Percentiles rank a stretch among this genome's conserved stretches.
Evolutionary conservation across 2,329 filamentous ascomycete genomes (phyloP).

Genomic region (Pestalotiopsis fici): DNA sequence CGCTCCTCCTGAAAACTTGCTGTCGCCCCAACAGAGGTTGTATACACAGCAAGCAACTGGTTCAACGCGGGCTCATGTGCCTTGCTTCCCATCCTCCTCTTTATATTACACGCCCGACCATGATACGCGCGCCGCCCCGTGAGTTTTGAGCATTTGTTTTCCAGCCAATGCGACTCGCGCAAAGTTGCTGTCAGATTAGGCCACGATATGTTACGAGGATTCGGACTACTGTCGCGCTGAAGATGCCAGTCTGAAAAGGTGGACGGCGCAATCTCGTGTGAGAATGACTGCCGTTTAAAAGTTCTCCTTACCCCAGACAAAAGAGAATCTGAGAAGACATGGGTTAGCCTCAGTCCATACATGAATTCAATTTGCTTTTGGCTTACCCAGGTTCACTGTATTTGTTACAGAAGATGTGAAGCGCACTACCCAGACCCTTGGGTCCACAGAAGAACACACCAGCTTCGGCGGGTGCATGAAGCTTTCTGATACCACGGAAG

Average conservation of each 20-base stretch:
- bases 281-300: constrained; percentile 43
- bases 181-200: not conserved
- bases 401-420: constrained; percentile 86
- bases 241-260: not conserved
- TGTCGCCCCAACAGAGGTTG: not conserved
- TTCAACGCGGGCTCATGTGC: not conserved
- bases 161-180: not conserved
- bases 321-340: constrained; percentile 52
- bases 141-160: not conserved
- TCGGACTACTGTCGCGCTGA: not conserved
- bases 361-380: not conserved
- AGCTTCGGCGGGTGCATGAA: constrained; percentile 71
- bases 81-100: not conserved
- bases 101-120: not conserved
- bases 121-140: not conserved
- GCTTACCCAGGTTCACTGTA: constrained; percentile 79
- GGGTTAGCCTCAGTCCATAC: not conserved
- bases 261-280: not conserved
- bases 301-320: constrained; percentile 71
- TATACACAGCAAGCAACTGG: not conserved
- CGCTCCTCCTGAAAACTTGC: not conserved
- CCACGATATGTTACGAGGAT: not conserved
- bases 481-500: constrained; percentile 79
- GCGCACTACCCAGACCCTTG: constrained; percentile 72
- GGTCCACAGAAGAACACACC: constrained; percentile 87